Evolutionary conservation across 352 stramenopile species (phyloP).

Genomic region (Phytophthora brassicae): DNA sequence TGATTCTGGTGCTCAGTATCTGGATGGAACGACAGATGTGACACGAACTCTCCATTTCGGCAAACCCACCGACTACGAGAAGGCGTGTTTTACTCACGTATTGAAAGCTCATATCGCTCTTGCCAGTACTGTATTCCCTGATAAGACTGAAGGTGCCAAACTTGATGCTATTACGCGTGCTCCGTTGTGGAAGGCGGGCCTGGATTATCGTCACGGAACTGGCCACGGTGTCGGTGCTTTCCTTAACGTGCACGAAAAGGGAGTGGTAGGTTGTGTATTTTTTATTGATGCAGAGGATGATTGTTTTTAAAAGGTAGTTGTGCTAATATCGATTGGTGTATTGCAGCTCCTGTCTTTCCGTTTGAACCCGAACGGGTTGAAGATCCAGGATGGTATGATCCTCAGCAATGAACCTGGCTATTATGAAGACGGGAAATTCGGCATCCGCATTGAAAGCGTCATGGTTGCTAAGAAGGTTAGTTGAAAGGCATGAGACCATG

Average conservation of each 20-base stretch:
- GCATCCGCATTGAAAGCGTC: slow-evolving; percentile 99
- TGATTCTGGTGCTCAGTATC: slow-evolving; percentile 99
- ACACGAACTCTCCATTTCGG: slow-evolving; percentile 99
- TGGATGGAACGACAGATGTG: slow-evolving; percentile 98
- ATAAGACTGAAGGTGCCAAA: slow-evolving; percentile 94
- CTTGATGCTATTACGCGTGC: slow-evolving; percentile 96
- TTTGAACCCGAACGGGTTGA: slow-evolving; percentile 75
- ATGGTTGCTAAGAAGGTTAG: slow-evolving; percentile 92
- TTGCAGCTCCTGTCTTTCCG: slow-evolving; percentile 81
- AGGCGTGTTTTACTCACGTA: slow-evolving; percentile 96
- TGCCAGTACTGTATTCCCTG: slow-evolving; percentile 81
- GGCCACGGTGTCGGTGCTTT: slow-evolving; percentile 97
- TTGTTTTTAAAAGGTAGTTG: not conserved
- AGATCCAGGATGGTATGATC: slow-evolving; percentile 95
- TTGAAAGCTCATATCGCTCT: slow-evolving; percentile 98
- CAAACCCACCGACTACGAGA: slow-evolving; percentile 90
- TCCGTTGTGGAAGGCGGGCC: slow-evolving; percentile 92
- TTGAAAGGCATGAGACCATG: not conserved
- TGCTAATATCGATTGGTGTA: slow-evolving; percentile 10
- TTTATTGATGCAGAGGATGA: not conserved
- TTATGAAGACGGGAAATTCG: slow-evolving; percentile 97
- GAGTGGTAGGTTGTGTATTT: slow-evolving; percentile 46
- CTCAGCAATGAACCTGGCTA: slow-evolving; percentile 99
- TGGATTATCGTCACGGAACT: slow-evolving; percentile 98
- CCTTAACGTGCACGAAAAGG: slow-evolving; percentile 97